Conservation (phyloP, 768 basidiomycete species). For the Scleroderma citrinum region DNA sequence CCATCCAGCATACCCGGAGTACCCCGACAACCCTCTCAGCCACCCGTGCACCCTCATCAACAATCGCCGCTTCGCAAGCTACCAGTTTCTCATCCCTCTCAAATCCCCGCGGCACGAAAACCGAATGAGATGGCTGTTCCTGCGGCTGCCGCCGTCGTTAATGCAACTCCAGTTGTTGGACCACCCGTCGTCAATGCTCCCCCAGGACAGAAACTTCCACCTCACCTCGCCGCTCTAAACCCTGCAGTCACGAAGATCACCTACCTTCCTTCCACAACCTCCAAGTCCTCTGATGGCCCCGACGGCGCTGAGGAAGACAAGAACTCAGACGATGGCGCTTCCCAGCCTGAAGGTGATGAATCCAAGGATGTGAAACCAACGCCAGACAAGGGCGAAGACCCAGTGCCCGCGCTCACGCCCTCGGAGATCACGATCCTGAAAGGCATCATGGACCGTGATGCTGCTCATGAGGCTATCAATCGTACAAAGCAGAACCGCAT, state of each 20-base stretch:
- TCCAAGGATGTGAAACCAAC: conserved; percentile 9
- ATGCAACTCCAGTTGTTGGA: conserved; percentile 12
- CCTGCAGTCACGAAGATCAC: conserved; percentile 27
- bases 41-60: conserved; percentile 15
- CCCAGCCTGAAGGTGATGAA: conserved; percentile 11
- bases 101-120: conserved; percentile 17
- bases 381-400: conserved; percentile 17
- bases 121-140: conserved; percentile 13
- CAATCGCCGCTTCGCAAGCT: conserved; percentile 21
- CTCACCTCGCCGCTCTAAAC: conserved; percentile 28
- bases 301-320: conserved; percentile 22
- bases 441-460: conserved; percentile 33
- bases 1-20: conserved; percentile 8
- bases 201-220: conserved; percentile 27
- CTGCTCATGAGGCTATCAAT: conserved; percentile 42
- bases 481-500: conserved; percentile 48
- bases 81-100: conserved; percentile 16
- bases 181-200: conserved; percentile 22
- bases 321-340: conserved; percentile 10
- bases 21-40: conserved; percentile 20
- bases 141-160: background rate
- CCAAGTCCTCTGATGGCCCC: conserved; percentile 13
- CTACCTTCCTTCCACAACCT: conserved; percentile 20
- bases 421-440: conserved; percentile 30
- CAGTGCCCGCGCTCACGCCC: conserved; percentile 22